Evolutionary conservation across 2,329 filamentous ascomycete genomes (phyloP), one percentile per base, ranked within the genome.

Genomic region (Calycina herbarum): DNA sequence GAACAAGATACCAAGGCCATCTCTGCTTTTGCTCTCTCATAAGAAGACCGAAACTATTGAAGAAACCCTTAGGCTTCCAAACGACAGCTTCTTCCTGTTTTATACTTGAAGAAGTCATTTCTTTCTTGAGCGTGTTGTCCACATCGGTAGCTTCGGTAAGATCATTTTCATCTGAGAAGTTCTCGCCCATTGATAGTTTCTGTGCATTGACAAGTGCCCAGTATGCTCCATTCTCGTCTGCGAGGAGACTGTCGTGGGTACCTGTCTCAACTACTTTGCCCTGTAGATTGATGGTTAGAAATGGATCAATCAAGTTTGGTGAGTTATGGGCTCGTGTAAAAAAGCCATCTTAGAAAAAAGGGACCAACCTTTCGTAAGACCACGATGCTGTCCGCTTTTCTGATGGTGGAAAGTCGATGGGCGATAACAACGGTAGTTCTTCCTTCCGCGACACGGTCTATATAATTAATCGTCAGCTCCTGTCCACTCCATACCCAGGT

Each of bases 311-410:
- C 3, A 59, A 5, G 13, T n/a, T 24, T 40, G 31, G 15, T 29
- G 7, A 27, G 24, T 27, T 57, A 6, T 31, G 24, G 54, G 6
- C 11, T 57, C 10, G 1, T 59, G 24, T 7, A 27, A 29, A 13
- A 29, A 2, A 56, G 29, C 29, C 5, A 33, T 7, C 13, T 13
- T 3, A 5, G 11, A 45, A 45, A 94, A 94, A 76, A 97, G 97
- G 91, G 97, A 0, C 94, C 97, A 1, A 93, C 93, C 70, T 89
- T 85, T 59, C 89, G 83, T 61, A 96, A 77, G 0, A 96, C 92
- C 6, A 93, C 81, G 65, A 96, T 96, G 42, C 87, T 86, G 73
- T 96, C 89, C 1, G 92, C 92, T 68, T 90, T 86, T 75, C 87
- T 89, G 71, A 93, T 90, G 0, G 90, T 93, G 0, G 88, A 90